These are phyloP conservation scores for Scheffersomyces coipomensis DNA, from an alignment of 805 yeast genomes.

Conservation along the genomic window DNA sequence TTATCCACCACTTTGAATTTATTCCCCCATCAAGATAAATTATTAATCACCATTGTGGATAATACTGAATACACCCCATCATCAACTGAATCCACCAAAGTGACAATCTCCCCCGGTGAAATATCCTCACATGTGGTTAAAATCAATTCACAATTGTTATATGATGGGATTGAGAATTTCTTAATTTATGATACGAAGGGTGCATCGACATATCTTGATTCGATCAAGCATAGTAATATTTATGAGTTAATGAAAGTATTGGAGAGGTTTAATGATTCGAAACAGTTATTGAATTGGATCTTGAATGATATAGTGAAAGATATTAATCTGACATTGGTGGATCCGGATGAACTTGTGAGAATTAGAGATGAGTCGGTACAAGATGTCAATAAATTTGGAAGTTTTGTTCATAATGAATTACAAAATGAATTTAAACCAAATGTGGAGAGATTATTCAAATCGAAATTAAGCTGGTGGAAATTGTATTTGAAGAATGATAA, in stretches of 20 bases:
- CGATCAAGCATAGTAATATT: slow-evolving; percentile 33
- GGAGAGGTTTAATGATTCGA: slow-evolving; percentile 25
- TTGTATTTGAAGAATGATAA: slow-evolving; percentile 41
- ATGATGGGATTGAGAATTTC: slow-evolving; percentile 28
- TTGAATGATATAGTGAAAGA: slow-evolving; percentile 14
- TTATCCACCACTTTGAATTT: slow-evolving; percentile 13
- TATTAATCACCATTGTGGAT: slow-evolving; percentile 35
- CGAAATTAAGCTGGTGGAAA: slow-evolving; percentile 39
- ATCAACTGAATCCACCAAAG: slow-evolving; percentile 27
- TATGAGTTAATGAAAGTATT: slow-evolving; percentile 30
- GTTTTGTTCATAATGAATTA: slow-evolving; percentile 32
- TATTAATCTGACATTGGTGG: slow-evolving; percentile 9
- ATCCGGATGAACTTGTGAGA: slow-evolving; percentile 17
- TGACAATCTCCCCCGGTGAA: slow-evolving; percentile 13
- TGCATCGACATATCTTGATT: slow-evolving; percentile 25
- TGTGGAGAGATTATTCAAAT: slow-evolving; percentile 26
- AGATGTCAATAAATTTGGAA: slow-evolving; percentile 27
- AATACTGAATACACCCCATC: slow-evolving; percentile 36
- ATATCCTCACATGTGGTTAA: slow-evolving; percentile 28
- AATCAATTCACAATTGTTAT: slow-evolving; percentile 25
- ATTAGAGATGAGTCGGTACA: slow-evolving; percentile 2
- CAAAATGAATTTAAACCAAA: slow-evolving; percentile 33
- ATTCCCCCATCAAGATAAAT: slow-evolving; percentile 14
- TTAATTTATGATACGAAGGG: slow-evolving; percentile 29
- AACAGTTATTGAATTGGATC: slow-evolving; percentile 21